Base-by-base conservation (phyloP, 352 stramenopile genomes). In the Peronospora farinosa region DNA sequence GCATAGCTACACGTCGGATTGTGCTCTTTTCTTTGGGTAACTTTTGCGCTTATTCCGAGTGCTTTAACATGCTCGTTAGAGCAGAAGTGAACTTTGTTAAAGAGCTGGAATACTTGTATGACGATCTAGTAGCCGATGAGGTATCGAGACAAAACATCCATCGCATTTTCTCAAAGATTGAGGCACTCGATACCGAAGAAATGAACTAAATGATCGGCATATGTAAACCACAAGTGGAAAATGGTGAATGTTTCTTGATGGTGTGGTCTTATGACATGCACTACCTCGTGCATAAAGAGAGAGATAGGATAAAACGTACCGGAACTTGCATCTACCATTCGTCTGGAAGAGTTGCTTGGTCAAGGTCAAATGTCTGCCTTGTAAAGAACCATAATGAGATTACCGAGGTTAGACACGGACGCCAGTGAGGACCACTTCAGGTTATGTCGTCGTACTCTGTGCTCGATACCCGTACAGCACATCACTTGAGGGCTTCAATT, bases 21-120 rank as follows among this genome's bases (percentile, higher is more conserved):
- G 82, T 88, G 21, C 69, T 97, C 3, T 97, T 97, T 63, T 96
- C 85, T 0, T 59, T 97, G 3, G 88, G 90, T 19, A 97, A 94
- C 40, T 83, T 94, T 38, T 95, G 82, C 41, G 69, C 85, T 4
- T 96, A 94, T 40, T 51, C 58, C 2, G 53, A 64, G 13, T 96
- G 88, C 51, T 67, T 86, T 6, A 46, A 83, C n/a, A 69, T 74
- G 7, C 59, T 94, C 2, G 7, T 71, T 0, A 25, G 58, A 9
- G 56, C 55, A 0, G 67, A 80, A 13, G 65, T 72, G 0, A 51
- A 60, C 0, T 87, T 88, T 40, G 41, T 69, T 0, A 42, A 48
- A 5, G 60, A 74, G 5, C 41, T 90, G 6, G 72, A 87, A 45
- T 53, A 43, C 0, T 47, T 92, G 17, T 63, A 88, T 40, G 77